Evolutionary conservation across 768 basidiomycete species (phyloP), one percentile per base, ranked within the genome.

Genomic region (Calocybe cyanea): DNA sequence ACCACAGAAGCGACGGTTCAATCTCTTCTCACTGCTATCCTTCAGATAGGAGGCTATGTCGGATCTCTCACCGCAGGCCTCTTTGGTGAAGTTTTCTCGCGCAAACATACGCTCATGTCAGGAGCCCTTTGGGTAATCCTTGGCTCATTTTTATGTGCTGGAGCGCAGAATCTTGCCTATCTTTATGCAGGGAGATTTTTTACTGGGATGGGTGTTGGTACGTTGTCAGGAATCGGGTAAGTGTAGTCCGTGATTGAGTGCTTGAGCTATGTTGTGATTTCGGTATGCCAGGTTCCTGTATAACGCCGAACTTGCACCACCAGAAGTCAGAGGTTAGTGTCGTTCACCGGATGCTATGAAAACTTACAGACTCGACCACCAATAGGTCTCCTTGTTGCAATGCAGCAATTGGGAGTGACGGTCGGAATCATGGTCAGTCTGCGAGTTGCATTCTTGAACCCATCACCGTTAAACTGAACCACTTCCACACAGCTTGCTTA

Each of bases 401-500:
- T 53, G 52, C 52, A 53, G 20, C 52, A 53, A 39, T 45, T 53
- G 14, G 52, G 52, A 35, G 52, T 53, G 24, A 53, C 52, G 17
- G 37, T 50, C 13, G 52, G 52, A 24, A 53, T 53, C 14, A 53
- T 53, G 52, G 52, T 42, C 14, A 33, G 32, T 53, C 9, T 17
- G 40, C 6, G 19, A 19, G 11, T 5, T 28, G 25, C 11, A 28
- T 28, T 11, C 5, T 6, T 35, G 34, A 18, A 6, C n/a, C 34
- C 11, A 35, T 8, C 31, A 32, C 31, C 8, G 9, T 35, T 35
- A 7, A 35, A 6, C 17, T 7, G 5, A 6, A 6, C 34, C 17
- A 5, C 7, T 35, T 5, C 34, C 14, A n/a, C 5, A 35, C 7
- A 53, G 52, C 23, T 49, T 14, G 52, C 52, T 20, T 53, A 53